Base-by-base conservation (phyloP, 768 basidiomycete species). In the Xerocomellus amylosporus region DNA sequence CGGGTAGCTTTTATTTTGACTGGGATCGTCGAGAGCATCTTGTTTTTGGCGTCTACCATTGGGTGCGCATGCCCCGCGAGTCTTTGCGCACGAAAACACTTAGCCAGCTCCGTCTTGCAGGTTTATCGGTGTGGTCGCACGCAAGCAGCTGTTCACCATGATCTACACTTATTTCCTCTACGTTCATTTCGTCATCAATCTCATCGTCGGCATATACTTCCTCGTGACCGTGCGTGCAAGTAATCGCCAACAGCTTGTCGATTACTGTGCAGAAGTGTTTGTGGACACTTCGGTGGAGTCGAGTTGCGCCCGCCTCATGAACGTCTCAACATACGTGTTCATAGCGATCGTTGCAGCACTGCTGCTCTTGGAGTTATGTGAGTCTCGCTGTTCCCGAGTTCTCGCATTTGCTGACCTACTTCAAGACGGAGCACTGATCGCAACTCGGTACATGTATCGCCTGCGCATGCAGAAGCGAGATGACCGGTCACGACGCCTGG, bases 71-170 rank as follows among this genome's bases (percentile, higher is more conserved):
- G 38, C 33, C 13, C 30, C 20, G 10, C 41, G 12, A n/a, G 22
- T 47, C 20, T 47, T 12, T n/a, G 15, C 6, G 6, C 44, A 20
- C 43, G 12, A 40, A 22, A 15, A 8, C 43, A 19, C 51, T 56
- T 13, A 53, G 30, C 52, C 45, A 36, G 26, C 41, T 12, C 38
- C 13, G 49, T 55, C 37, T 31, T 39, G 40, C 62, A 87, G 86
- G 19, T 79, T 88, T 49, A 75, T 84, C 31, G 86, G 86, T n/a
- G 78, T 77, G 1, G 73, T 86, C 50, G 79, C 81, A 38, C 79
- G 80, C 63, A 86, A 86, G 62, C 83, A 83, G 68, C 62, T 73
- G 2, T 84, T 88, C 61, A 75, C 83, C 46, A 77, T 75, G 62
- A 74, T 76, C 45, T 85, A 85, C 61, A 71, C 79, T 10, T 79